Evolutionary conservation across 257 asterid species (phyloP), one percentile per base, ranked within the genome.

Genomic region (Eustoma russellianum): DNA sequence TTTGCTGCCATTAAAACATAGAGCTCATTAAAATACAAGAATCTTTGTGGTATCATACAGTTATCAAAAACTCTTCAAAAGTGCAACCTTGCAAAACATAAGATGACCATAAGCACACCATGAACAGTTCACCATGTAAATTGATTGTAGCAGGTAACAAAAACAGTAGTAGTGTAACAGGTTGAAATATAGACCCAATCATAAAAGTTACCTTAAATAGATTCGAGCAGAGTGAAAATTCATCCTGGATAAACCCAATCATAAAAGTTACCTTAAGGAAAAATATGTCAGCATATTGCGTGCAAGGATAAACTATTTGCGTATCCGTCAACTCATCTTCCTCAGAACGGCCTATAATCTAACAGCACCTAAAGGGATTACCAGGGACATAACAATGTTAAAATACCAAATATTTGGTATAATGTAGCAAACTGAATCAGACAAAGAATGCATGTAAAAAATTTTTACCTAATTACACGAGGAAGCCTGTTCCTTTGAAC

Each of bases 231-330:
- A 0, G 92, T n/a, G 94, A 66, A 45, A 88, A 63, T 48, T 88
- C 94, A 51, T 88, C 95, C 72, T 82, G 81, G 52, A 80, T 91
- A 2, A 84, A 64, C 50, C 43, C 43, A 8, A 38, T 38, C 9
- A 10, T 38, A 40, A 17, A 47, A 12, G 10, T 59, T 57, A 88
- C 97, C 95, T 88, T 85, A 6, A 85, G 88, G 63, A 88, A 85
- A 56, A 88, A 85, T 52, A 88, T 66, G 62, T 88, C 95, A 50
- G 97, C 97, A 64, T 95, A 88, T 12, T 88, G 97, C 97, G 85
- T 88, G 78, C 97, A 88, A 0, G 94, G 94, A 61, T 88, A 88
- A 65, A 88, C 77, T 57, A 88, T 85, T 68, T 88, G 97, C 10
- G 95, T 94, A 0, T 88, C 94, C 0, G 94, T 69, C 48, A 88